Conservation (phyloP, 2,329 filamentous ascomycete species). For the Colletotrichum incanum region DNA sequence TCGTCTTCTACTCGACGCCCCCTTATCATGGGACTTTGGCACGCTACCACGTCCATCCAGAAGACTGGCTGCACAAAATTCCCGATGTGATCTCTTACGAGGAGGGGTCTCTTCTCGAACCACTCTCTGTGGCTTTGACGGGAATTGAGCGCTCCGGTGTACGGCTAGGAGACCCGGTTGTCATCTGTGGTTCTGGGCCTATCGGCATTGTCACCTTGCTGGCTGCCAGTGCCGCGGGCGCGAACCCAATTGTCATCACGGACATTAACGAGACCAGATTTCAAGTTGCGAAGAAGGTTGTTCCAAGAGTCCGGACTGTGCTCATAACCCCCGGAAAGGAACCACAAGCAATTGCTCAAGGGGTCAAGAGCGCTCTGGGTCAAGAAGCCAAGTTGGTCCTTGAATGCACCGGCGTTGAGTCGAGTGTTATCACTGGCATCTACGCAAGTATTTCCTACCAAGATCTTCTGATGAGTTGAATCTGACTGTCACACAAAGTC, state of each 20-base stretch:
- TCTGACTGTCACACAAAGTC: background rate
- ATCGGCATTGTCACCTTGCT: conserved; percentile 57
- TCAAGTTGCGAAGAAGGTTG: conserved; percentile 21
- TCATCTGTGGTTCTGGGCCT: conserved; percentile 55
- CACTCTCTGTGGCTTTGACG: conserved; percentile 63
- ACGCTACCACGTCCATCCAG: conserved; percentile 55
- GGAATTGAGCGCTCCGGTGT: conserved; percentile 57
- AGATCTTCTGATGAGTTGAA: too few relatives aligned
- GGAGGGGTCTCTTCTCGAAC: conserved; percentile 64
- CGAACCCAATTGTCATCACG: conserved; percentile 59
- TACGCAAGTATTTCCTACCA: conserved; percentile 57
- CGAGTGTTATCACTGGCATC: conserved; percentile 73
- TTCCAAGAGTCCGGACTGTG: conserved; percentile 28
- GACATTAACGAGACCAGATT: conserved; percentile 51
- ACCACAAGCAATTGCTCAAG: conserved; percentile 37
- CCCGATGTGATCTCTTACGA: conserved; percentile 55
- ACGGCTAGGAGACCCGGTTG: conserved; percentile 55
- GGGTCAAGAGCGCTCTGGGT: conserved; percentile 47
- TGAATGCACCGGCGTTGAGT: conserved; percentile 79
- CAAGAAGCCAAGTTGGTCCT: conserved; percentile 70
- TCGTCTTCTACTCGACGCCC: conserved; percentile 59
- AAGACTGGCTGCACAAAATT: conserved; percentile 57
- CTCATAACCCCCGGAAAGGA: conserved; percentile 22
- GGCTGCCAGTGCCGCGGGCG: conserved; percentile 60
- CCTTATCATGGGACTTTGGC: conserved; percentile 56